Conservation (phyloP, 2,329 filamentous ascomycete species). For the Sporothrix schenckii region DNA sequence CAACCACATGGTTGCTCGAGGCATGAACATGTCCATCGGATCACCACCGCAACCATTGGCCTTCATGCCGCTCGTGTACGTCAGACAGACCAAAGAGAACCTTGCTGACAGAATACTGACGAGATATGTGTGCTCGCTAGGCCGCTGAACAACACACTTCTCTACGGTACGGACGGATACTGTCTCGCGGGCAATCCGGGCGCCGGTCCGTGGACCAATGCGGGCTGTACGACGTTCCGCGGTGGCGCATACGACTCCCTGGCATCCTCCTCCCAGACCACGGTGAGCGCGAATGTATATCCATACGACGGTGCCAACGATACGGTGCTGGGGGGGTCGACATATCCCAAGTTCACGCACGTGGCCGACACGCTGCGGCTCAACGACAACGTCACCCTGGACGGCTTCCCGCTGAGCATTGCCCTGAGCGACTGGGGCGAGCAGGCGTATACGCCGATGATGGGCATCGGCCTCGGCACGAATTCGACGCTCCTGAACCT, state of each 20-base stretch:
- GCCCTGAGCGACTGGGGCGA: constrained; percentile 37
- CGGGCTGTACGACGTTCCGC: constrained; percentile 33
- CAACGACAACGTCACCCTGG: constrained; percentile 34
- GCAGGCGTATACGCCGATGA: constrained; percentile 38
- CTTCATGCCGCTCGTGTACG: constrained; percentile 24
- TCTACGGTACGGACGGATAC: constrained; percentile 34
- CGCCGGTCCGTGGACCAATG: constrained; percentile 4
- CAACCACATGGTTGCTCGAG: constrained; percentile 25
- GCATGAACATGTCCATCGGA: constrained; percentile 33
- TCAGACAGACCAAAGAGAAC: no score
- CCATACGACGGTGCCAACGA: constrained; percentile 19
- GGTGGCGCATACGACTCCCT: constrained; percentile 32
- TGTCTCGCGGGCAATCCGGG: constrained; percentile 22
- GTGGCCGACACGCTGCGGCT: constrained; percentile 30
- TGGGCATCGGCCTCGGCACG: constrained; percentile 39
- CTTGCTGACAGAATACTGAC: no score
- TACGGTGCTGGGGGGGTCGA: background rate
- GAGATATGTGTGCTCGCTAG: background rate
- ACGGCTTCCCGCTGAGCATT: constrained; percentile 36
- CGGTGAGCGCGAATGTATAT: background rate
- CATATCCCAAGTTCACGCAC: constrained; percentile 15
- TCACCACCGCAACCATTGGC: constrained; percentile 31
- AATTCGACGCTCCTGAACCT: background rate
- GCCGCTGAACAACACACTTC: constrained; percentile 36
- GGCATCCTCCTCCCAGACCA: constrained; percentile 3